Base-by-base conservation (phyloP, 768 basidiomycete species). In the Naganishia friedmannii region DNA sequence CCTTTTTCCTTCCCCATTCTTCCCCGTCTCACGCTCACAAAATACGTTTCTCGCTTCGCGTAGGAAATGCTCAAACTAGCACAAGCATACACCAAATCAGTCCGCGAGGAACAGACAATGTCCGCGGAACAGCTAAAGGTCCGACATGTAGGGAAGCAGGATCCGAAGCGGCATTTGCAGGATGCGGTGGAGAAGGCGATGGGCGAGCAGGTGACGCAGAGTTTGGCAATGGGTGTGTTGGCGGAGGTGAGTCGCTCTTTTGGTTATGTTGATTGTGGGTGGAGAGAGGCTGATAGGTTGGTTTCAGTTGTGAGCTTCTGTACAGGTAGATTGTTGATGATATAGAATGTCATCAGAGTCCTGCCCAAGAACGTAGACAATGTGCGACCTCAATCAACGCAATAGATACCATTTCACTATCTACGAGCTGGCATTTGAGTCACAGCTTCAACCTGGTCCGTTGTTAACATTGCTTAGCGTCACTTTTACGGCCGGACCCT, bases 171-270 rank as follows among this genome's bases (percentile, higher is more conserved):
- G 74, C 96, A 99, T 84, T 81, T 99, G 73, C 93, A 95, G 76
- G 96, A 97, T 82, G 90, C 91, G 32, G 96, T 97, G 7, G 96
- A 98, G 83, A 92, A 90, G 82, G 93, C 94, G 0, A 97, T 99
- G 89, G 93, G 93, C 2, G 89, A 96, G 81, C 94, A 97, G 81
- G 93, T 97, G 66, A 90, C 93, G 53, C 94, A 96, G 83, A 94
- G 90, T 78, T 82, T 97, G 72, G 94, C 91, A 48, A 95, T 93
- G 74, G 95, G 95, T 88, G 85, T 97, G 72, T 85, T 96, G 72
- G 92, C 92, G 68, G 93, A 97, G 83, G 84, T 96, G 76, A 93
- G 79, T 73, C 29, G 46, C 60, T 15, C 12, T 65, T 53, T 69
- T 48, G 15, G 37, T 56, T 12, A 6, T 51, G 45, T 21, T 3